These are phyloP conservation scores for Citrullus amarus DNA, from an alignment of 306 rosid species.

Conservation along the genomic window DNA sequence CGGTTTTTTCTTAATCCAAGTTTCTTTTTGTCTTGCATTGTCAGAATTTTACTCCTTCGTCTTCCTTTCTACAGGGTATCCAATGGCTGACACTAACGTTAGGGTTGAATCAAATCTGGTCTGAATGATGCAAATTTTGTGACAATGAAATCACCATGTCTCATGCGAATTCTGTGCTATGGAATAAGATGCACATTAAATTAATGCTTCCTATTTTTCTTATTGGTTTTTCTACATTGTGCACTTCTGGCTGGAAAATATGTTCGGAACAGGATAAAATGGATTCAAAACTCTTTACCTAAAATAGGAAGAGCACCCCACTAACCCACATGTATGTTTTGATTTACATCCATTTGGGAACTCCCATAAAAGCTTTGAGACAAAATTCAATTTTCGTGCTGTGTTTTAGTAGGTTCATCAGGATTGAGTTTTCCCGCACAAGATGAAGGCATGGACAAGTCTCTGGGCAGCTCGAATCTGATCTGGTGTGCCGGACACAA, in stretches of 20 bases:
- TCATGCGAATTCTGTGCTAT: not conserved
- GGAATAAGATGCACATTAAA: not conserved
- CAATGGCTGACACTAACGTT: not conserved
- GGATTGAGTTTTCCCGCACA: slow-evolving; percentile 46
- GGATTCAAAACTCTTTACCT: not conserved
- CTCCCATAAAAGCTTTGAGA: not conserved
- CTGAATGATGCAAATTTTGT: not conserved
- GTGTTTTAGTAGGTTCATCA: not conserved
- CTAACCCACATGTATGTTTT: not conserved
- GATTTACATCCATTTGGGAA: not conserved
- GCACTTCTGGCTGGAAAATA: not conserved
- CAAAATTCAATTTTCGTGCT: not conserved
- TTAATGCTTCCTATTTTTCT: not conserved
- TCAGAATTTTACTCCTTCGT: no score
- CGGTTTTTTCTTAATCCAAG: not conserved
- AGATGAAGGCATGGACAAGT: slow-evolving; percentile 81
- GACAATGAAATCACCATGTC: not conserved
- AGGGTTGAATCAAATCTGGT: not conserved
- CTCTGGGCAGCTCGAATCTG: slow-evolving; percentile 58
- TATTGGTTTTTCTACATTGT: not conserved
- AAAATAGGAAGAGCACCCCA: not conserved
- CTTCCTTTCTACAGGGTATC: not conserved
- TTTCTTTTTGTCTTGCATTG: not conserved
- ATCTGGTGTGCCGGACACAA: slow-evolving; percentile 44
- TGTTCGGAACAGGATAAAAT: not conserved